Evolutionary conservation across 352 stramenopile genomes (phyloP), one percentile per base, ranked within the genome.

Genomic region (Pythium guiyangense): DNA sequence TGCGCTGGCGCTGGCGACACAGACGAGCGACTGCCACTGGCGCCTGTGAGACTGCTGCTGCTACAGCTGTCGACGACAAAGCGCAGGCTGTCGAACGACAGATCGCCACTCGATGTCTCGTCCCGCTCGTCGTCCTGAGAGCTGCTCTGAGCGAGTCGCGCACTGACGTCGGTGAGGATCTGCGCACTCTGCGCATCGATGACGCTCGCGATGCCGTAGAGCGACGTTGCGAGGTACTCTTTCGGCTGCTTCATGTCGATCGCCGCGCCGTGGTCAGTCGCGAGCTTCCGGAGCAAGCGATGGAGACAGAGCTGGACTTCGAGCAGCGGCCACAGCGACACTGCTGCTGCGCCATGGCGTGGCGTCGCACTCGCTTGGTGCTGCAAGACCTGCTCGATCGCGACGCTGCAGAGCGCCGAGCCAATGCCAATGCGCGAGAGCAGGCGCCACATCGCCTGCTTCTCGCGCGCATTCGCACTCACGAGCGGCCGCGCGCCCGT

Each of bases 301-400:
- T 84, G 62, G 26, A 86, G 60, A 44, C 63, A 73, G n/a, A 86
- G 79, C 49, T 81, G 70, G 31, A 81, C 60, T 63, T 86, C 75
- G 46, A 86, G 67, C 37, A 86, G 63, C 20, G 62, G 68, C 75
- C 75, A 86, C 34, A 83, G 35, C 0, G 75, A 78, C 48, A 65
- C 49, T 12, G 29, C 14, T 14, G 29, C 10, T 6, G 6, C 17
- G 15, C 17, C 35, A 10, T 50, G n/a, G 25, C 6, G 2, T 27
- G 45, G 12, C 25, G 4, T 31, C 27, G 39, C 44, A 27, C 35
- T 35, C 37, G 11, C 0, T 4, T 27, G 9, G 27, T 42, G 26
- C 29, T 40, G 56, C 68, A 59, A 35, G 69, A 48, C 43, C 73
- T 70, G 57, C 52, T 77, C 68, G 12, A 80, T 71, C 39, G 54